Base-by-base conservation (phyloP, 2,329 filamentous ascomycete species). In the Clonostachys byssicola region DNA sequence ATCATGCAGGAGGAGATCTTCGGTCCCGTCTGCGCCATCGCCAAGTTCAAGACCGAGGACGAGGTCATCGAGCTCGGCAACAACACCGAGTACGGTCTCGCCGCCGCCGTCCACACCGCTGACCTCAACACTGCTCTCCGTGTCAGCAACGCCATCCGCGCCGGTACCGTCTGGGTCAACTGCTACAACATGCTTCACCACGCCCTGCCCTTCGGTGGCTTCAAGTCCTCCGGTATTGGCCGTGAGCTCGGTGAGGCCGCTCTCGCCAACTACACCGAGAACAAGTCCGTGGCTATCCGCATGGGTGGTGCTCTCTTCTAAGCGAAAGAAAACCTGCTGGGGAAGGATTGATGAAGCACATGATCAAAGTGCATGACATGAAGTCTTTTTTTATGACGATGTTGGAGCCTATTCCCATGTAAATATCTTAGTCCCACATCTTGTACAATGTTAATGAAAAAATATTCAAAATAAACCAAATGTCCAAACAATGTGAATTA, bases 1-100 rank as follows among this genome's bases (percentile, higher is more conserved):
- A 92, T 94, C 62, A 83, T 89, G 70, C 80, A 88, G 68, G 88
- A 92, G 72, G 89, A 94, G 73, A 92, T 94, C 68, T 94, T 94
- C 65, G 89, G 89, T 52, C 89, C 89, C 49, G 89, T 94, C 52
- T 86, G 83, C 73, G 78, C 85, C 57, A 84, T 92, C 58, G 78
- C 85, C 73, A 92, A 91, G 74, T 92, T 94, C 78, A 85, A 83
- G 73, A 81, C 76, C 60, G 83, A 88, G 71, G 87, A 83, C 20
- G 89, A 94, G 45, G 87, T 80, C 53, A 83, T 92, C 70, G 70
- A 74, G 57, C 70, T 86, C 43, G 87, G 78, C 56, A 92, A 94
- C 77, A 74, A 80, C 70, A 85, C 80, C 62, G 81, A 69, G 54
- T 92, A 91, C 72, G 89, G 89, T 60, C 81, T 94, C 46, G 88